Evolutionary conservation across 345 rosid genomes (phyloP), one percentile per base, ranked within the genome.

Genomic region (Rhodamnia rubescens): DNA sequence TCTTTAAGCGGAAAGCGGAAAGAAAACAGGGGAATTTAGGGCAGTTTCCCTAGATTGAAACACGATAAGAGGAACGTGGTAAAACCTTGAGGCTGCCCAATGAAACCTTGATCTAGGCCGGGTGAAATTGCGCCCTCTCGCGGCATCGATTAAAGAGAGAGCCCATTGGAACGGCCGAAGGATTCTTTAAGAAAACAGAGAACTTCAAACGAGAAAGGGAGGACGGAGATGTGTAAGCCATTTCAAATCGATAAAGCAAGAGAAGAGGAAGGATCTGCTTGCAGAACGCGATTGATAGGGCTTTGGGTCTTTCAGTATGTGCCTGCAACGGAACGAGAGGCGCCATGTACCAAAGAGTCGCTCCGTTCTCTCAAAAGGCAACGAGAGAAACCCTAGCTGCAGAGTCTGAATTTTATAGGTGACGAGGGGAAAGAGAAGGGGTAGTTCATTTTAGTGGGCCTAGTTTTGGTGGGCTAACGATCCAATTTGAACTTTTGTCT

Each of bases 151-250:
- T 18, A 16, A 83, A 59, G 85, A 64, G 85, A 83, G 85, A 42
- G 24, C 85, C 80, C 85, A 83, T 83, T 84, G 85, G 85, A 59
- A 7, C 85, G 85, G 85, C 85, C 85, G 50, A 7, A 4, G 32
- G 6, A 21, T 20, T 50, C 36, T 4, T 1, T 3, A 11, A 5
- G 3, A 36, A 15, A 24, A 36, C n/a, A n/a, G 14, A 16, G 53
- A 16, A 18, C 44, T 29, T 53, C 8, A 16, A 26, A 14, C 6
- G 54, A 50, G 42, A 6, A 8, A n/a, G 47, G 49, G 29, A 56
- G 53, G 42, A 9, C 29, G 13, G 36, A 59, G 24, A 84, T 84
- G 54, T 84, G 69, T 59, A 59, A 84, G 1, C 53, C 78, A 32
- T 42, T 57, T 84, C 78, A 44, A 40, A 16, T 32, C 27, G 40